Evolutionary conservation across 2,329 filamentous ascomycete species (phyloP).

Genomic region (Tricladium varicosporioides): DNA sequence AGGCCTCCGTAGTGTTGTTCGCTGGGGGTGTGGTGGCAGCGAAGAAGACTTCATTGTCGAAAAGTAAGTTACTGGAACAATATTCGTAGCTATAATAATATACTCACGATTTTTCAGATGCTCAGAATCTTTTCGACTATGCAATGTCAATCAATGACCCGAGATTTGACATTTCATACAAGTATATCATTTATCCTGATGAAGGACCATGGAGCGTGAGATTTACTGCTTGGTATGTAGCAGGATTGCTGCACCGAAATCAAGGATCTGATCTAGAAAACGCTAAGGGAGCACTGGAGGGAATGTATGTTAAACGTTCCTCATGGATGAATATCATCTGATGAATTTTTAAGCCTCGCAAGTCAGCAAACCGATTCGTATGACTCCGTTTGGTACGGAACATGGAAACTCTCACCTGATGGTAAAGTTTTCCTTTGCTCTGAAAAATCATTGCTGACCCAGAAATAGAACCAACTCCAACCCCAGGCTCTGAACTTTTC

Average conservation of each 20-base stretch:
- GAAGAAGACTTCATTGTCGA: neutral
- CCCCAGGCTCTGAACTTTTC: slow-evolving; percentile 34
- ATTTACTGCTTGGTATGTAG: slow-evolving; percentile 56
- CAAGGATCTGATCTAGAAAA: slow-evolving; percentile 45
- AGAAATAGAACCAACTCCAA: slow-evolving; percentile 35
- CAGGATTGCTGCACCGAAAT: slow-evolving; percentile 55
- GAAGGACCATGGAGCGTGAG: slow-evolving; percentile 42
- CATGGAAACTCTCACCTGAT: slow-evolving; percentile 41
- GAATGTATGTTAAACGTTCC: slow-evolving; percentile 41
- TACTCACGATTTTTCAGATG: slow-evolving; percentile 25
- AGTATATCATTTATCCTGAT: slow-evolving; percentile 42
- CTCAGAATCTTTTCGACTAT: slow-evolving; percentile 40
- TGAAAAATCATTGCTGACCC: too few species aligned
- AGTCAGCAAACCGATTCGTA: slow-evolving; percentile 39
- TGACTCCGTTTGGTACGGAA: slow-evolving; percentile 42
- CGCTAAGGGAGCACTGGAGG: slow-evolving; percentile 51
- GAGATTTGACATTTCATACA: slow-evolving; percentile 42
- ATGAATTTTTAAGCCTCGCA: slow-evolving; percentile 38
- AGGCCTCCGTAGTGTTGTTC: neutral
- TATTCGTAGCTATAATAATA: neutral
- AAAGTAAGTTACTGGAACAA: neutral
- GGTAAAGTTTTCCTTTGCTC: neutral
- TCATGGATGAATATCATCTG: slow-evolving; percentile 45
- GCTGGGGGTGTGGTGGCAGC: neutral
- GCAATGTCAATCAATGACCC: slow-evolving; percentile 40